These are phyloP conservation scores for Fusarium sp. DNA, from an alignment of 2,329 filamentous ascomycete genomes.

Conservation along the genomic window DNA sequence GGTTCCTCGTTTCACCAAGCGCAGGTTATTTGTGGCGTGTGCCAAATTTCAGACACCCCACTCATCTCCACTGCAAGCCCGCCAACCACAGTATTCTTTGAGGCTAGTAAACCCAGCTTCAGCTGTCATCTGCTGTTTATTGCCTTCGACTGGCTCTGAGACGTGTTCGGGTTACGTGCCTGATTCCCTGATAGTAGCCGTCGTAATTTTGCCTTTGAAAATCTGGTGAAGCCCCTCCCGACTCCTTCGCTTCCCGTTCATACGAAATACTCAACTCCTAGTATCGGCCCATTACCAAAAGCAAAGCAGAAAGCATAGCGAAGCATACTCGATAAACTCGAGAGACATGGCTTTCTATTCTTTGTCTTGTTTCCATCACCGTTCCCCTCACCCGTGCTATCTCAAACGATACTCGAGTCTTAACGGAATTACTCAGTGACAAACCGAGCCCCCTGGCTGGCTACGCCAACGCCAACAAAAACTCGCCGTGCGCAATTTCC, in stretches of 20 bases:
- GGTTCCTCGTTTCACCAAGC: conserved; percentile 30
- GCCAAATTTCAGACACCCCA: conserved; percentile 39
- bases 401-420: conserved; percentile 29
- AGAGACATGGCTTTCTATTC: conserved; percentile 22
- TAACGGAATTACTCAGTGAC: conserved; percentile 19
- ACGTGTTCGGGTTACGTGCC: conserved; percentile 38
- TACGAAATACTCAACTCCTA: conserved; percentile 42
- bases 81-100: conserved; percentile 11
- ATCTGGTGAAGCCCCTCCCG: conserved; percentile 46
- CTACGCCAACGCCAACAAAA: conserved; percentile 35
- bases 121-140: conserved; percentile 7
- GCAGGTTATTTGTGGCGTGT: conserved; percentile 34
- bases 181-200: conserved; percentile 23
- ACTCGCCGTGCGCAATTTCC: conserved; percentile 46
- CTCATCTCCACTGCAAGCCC: not conserved
- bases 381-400: not conserved
- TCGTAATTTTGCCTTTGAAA: conserved; percentile 47
- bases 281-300: conserved; percentile 35
- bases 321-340: conserved; percentile 33
- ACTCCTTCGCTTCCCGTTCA: conserved; percentile 45
- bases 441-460: conserved; percentile 32
- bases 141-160: conserved; percentile 12
- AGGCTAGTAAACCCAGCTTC: conserved; percentile 9
- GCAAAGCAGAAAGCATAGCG: conserved; percentile 1
- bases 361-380: conserved; percentile 18